Conservation (phyloP, 192 early-diverging fungal species). For the Gonapodya prolifera region DNA sequence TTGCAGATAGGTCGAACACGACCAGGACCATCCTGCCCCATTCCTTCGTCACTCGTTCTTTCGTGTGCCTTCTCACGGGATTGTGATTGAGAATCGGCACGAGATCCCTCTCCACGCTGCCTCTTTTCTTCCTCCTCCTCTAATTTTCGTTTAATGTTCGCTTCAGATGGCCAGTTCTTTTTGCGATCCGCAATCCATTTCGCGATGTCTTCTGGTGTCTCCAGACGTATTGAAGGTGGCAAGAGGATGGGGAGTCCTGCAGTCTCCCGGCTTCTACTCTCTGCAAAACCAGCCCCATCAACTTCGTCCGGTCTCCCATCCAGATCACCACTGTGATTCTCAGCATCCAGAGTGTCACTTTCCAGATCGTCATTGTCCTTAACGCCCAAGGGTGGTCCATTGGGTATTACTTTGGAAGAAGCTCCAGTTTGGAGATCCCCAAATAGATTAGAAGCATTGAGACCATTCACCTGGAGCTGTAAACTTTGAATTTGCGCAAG, state of each 20-base stretch:
- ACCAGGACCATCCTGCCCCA: not conserved
- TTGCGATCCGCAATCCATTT: not conserved
- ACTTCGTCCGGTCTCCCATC: too few relatives aligned
- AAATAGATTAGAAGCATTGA: not conserved
- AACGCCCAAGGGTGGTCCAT: too few relatives aligned
- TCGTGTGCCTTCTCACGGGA: not conserved
- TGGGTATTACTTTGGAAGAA: too few relatives aligned
- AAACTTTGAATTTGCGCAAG: not conserved
- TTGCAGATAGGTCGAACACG: not conserved
- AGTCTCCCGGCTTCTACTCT: too few relatives aligned
- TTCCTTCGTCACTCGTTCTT: not conserved
- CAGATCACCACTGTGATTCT: too few relatives aligned
- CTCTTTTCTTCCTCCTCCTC: not conserved
- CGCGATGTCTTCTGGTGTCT: constrained; percentile 3
- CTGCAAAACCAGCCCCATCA: not conserved
- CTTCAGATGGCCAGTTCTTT: not conserved
- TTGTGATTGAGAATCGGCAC: not conserved
- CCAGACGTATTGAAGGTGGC: not conserved
- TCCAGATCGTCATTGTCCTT: too few relatives aligned
- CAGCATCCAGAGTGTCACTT: too few relatives aligned
- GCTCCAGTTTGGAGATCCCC: not conserved
- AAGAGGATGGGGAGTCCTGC: not conserved
- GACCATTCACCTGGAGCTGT: not conserved
- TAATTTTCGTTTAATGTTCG: not conserved
- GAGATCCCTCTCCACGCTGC: not conserved